Percentiles rank a stretch among this genome's conserved stretches.
These are phyloP conservation scores for Protea cynaroides DNA, from an alignment of 164 flowering plant genomes.

Conservation along the genomic window DNA sequence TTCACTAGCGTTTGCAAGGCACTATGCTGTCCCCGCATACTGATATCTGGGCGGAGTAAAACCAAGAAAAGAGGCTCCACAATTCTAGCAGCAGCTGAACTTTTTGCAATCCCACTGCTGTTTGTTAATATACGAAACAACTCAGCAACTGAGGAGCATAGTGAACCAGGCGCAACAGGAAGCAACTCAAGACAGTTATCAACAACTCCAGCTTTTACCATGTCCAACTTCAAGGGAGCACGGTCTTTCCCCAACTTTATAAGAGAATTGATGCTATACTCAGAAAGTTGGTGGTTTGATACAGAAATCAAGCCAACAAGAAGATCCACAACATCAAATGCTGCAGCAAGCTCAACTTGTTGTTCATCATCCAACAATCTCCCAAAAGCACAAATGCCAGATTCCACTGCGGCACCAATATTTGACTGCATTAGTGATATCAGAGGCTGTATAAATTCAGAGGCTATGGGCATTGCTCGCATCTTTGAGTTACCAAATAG, in stretches of 20 bases:
- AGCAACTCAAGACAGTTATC: constrained; percentile 66
- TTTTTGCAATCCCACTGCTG: constrained; percentile 68
- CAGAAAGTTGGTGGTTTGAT: constrained; percentile 46
- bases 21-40: constrained; percentile 86
- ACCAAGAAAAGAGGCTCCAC: constrained; percentile 76
- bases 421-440: constrained; percentile 58
- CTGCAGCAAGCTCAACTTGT: constrained; percentile 55
- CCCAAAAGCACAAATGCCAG: constrained; percentile 70
- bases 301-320: constrained; percentile 68
- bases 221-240: constrained; percentile 58
- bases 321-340: constrained; percentile 49
- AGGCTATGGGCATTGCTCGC: constrained; percentile 47
- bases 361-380: constrained; percentile 70
- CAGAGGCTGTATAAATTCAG: constrained; percentile 61
- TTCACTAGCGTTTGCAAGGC: constrained; percentile 88
- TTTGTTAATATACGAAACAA: constrained; percentile 82
- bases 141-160: constrained; percentile 68
- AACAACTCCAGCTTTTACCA: constrained; percentile 72
- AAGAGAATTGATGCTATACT: constrained; percentile 62
- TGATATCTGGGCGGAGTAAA: constrained; percentile 60
- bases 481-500: constrained; percentile 49
- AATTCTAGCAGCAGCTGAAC: constrained; percentile 58
- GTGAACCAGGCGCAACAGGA: constrained; percentile 51
- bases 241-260: constrained; percentile 82
- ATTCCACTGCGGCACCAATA: constrained; percentile 38